These are phyloP conservation scores for Papiliotrema flavescens DNA, from an alignment of 1,284 basidiomycete species.

Conservation along the genomic window DNA sequence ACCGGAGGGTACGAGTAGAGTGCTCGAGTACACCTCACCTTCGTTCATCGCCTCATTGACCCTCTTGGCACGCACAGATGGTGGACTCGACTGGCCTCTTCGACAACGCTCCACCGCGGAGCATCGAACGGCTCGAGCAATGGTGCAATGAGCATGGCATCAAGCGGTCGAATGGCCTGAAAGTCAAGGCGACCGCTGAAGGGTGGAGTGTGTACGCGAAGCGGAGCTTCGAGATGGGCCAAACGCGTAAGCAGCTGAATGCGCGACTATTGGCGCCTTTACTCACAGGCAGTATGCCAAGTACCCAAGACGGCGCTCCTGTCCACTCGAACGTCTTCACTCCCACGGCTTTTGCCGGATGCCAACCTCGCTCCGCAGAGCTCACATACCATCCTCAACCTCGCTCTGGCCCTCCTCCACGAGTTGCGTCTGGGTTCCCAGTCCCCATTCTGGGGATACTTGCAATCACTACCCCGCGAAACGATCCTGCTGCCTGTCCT, in stretches of 20 bases:
- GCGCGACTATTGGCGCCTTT: not conserved
- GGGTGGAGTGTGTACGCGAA: conserved; percentile 9
- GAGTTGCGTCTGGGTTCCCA: conserved; percentile 40
- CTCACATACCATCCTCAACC: conserved; percentile 33
- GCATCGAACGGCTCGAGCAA: not conserved
- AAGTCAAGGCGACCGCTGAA: conserved; percentile 8
- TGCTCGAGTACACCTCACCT: not conserved
- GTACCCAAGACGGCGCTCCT: conserved; percentile 46
- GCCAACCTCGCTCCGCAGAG: conserved; percentile 3
- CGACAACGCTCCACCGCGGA: not conserved
- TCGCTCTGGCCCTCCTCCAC: conserved; percentile 46
- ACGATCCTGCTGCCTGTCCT: conserved; percentile 38
- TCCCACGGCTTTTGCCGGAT: conserved; percentile 5
- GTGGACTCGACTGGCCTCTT: not conserved
- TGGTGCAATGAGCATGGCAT: conserved; percentile 4
- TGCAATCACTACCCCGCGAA: conserved; percentile 44
- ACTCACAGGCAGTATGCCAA: conserved; percentile 34
- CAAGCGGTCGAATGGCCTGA: conserved; percentile 4
- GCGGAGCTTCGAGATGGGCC: conserved; percentile 7
- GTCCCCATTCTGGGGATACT: conserved; percentile 46
- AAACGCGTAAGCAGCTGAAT: conserved; percentile 11
- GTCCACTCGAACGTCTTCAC: conserved; percentile 33
- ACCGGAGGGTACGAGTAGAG: too few species aligned
- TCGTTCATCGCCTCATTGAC: not conserved
- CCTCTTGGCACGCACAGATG: not conserved